These are phyloP conservation scores for Metschnikowia corniflorae DNA, from an alignment of 805 yeast genomes.

Conservation along the genomic window DNA sequence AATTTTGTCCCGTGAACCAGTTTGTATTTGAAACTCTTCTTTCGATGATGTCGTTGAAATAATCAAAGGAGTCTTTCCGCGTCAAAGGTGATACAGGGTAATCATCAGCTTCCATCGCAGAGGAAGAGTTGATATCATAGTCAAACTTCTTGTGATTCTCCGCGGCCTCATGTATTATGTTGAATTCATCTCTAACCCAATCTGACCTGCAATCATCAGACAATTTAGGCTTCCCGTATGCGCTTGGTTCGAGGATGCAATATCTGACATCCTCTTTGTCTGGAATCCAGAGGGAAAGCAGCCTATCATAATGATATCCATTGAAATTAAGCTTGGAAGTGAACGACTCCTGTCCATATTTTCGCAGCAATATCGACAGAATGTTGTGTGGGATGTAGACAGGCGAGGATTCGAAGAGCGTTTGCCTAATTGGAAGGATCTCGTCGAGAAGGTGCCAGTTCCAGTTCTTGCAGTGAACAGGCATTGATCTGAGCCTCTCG, in stretches of 20 bases:
- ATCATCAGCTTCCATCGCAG: constrained; percentile 22
- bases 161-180: constrained; percentile 24
- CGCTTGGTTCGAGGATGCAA: constrained; percentile 28
- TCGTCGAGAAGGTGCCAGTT: constrained; percentile 38
- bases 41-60: constrained; percentile 13
- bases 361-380: constrained; percentile 26
- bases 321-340: constrained; percentile 26
- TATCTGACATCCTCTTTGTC: constrained; percentile 33
- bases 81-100: constrained; percentile 36
- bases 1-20: constrained; percentile 11
- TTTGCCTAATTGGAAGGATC: constrained; percentile 33
- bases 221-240: constrained; percentile 33
- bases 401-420: constrained; percentile 36
- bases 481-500: constrained; percentile 12
- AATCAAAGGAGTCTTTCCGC: constrained; percentile 31
- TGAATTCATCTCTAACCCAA: constrained; percentile 33
- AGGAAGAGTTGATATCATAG: constrained; percentile 22
- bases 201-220: constrained; percentile 12
- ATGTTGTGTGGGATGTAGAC: constrained; percentile 35
- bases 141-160: constrained; percentile 24
- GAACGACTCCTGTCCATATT: constrained; percentile 31
- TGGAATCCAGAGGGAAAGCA: constrained; percentile 46
- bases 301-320: constrained; percentile 39
- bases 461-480: constrained; percentile 38
- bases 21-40: constrained; percentile 4